Evolutionary conservation across 2,329 filamentous ascomycete species (phyloP), one percentile per base, ranked within the genome.

Genomic region (Calonectria pauciramosa): DNA sequence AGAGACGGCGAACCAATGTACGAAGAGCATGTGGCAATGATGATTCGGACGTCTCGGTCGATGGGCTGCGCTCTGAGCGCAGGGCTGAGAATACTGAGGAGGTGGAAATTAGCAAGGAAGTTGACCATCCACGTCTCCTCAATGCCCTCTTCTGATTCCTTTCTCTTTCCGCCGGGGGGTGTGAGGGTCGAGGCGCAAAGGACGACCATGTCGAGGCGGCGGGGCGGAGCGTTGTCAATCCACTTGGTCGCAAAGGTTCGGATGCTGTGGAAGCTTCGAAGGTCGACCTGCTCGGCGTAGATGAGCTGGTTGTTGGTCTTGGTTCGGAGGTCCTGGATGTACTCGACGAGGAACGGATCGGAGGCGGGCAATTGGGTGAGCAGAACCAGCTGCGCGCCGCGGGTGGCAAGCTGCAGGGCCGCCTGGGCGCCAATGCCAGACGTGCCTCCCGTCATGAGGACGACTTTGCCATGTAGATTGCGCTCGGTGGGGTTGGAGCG

Each of bases 61-160:
- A 97, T 93, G 2, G 97, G 97, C 85, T 99, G 97, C 1, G 94
- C 95, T 78, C 95, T 92, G 74, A 99, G 89, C 0, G 97, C 96
- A 0, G 97, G 97, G 79, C 94, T 97, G 44, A 99, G 89, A 36
- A 99, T 97, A 77, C 94, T 95, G 56, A 99, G 89, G 4, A 99
- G 89, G 82, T 99, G 97, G 86, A 98, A 99, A 84, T 98, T 99
- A 76, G 96, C 94, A 49, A 99, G 90, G 84, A 96, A 99, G 83
- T 99, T 99, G 80, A 99, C 89, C 86, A 96, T 95, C 96, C 96
- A 99, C 75, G 94, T 96, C 78, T 93, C 90, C 83, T 99, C 96
- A 18, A 99, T 87, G 0, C 95, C 96, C 82, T 98, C 96, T 8
- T 89, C 86, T 0, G 96, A 98, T 77, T 91, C 87, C 1, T 85